Conservation (phyloP, 352 stramenopile genomes). For the Phytopythium cucurbitacearum region DNA sequence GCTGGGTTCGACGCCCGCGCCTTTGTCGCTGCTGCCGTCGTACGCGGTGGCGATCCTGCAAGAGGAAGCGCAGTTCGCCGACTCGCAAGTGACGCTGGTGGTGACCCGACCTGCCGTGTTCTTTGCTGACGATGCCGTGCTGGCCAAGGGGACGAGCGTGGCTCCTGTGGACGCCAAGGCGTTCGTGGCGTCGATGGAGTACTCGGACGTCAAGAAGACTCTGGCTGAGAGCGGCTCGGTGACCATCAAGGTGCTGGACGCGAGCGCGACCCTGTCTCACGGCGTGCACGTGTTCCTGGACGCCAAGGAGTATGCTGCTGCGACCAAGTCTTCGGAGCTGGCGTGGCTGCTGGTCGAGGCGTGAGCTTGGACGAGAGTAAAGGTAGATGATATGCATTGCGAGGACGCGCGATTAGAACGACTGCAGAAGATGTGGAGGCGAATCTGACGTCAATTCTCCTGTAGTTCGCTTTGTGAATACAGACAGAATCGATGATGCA, state of each 20-base stretch:
- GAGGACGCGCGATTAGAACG: too few species aligned
- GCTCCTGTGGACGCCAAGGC: constrained; percentile 41
- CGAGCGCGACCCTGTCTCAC: constrained; percentile 41
- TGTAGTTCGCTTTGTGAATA: too few species aligned
- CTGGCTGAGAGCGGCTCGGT: constrained; percentile 26
- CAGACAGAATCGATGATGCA: too few species aligned
- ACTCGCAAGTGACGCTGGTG: constrained; percentile 61
- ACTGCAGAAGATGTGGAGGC: too few species aligned
- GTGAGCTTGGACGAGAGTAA: constrained; percentile 4
- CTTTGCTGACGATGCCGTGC: constrained; percentile 44
- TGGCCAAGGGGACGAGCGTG: constrained; percentile 37
- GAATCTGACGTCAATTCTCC: too few species aligned
- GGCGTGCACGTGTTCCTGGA: constrained; percentile 73
- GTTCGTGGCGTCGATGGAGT: constrained; percentile 79
- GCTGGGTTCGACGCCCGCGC: constrained; percentile 58
- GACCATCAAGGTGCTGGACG: constrained; percentile 34
- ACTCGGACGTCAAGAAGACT: constrained; percentile 66
- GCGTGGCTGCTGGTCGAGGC: constrained; percentile 39
- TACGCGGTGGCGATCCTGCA: constrained; percentile 67
- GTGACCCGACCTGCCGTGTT: constrained; percentile 71
- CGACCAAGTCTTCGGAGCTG: constrained; percentile 30
- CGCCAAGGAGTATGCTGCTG: constrained; percentile 56
- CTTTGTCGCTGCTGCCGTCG: constrained; percentile 46
- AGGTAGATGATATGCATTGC: too few species aligned
- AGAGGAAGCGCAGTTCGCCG: constrained; percentile 66